Evolutionary conservation across 2,329 filamentous ascomycete genomes (phyloP).

Genomic region (Lasiodiplodia hormozganensis): DNA sequence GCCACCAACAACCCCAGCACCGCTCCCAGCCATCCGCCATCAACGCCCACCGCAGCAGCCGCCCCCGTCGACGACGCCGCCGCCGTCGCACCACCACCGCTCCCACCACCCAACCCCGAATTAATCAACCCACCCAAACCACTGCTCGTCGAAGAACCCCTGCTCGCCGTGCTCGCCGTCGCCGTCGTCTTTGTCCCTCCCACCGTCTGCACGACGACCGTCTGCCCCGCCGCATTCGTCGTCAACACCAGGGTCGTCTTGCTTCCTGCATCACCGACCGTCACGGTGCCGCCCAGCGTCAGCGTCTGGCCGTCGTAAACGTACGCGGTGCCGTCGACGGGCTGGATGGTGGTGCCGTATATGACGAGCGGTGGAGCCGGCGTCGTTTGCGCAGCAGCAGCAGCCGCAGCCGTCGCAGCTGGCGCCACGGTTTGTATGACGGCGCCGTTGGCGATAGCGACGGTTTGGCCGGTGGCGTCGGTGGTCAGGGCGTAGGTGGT

Average conservation of each 20-base stretch:
- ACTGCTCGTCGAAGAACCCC: background rate
- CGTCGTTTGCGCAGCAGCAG: background rate
- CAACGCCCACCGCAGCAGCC: background rate
- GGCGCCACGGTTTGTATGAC: background rate
- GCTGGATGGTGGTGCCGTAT: constrained; percentile 9
- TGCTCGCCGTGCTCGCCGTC: background rate
- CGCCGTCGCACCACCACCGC: background rate
- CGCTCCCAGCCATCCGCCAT: background rate
- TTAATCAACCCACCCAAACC: constrained; percentile 9
- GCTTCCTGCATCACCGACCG: background rate
- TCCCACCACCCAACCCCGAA: constrained; percentile 6
- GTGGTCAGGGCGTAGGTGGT: background rate
- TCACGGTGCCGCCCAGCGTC: background rate
- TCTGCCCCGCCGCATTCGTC: constrained; percentile 23
- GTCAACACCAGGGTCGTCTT: constrained; percentile 13
- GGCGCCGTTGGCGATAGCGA: background rate
- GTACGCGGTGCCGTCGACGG: constrained; percentile 2
- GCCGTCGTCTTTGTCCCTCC: background rate
- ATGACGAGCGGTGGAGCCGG: background rate
- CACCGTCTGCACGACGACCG: constrained; percentile 15
- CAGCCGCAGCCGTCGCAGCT: background rate
- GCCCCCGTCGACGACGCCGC: constrained; percentile 5
- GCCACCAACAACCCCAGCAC: background rate
- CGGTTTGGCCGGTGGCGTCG: background rate
- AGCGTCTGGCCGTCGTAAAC: constrained; percentile 9